These are phyloP conservation scores for Pichia gijzeniarum DNA, from an alignment of 805 yeast genomes.

Conservation along the genomic window DNA sequence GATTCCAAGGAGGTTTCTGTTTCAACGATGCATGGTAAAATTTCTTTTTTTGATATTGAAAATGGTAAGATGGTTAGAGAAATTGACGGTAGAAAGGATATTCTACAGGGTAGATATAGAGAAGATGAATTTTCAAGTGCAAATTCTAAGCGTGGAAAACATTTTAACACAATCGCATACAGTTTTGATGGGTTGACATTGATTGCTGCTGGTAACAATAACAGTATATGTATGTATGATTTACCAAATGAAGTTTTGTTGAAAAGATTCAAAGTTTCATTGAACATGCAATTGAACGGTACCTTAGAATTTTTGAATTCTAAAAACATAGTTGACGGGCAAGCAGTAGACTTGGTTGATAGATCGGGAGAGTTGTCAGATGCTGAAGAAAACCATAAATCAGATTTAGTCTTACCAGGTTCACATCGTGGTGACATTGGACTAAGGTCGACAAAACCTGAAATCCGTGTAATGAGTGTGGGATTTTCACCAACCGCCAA, in stretches of 20 bases:
- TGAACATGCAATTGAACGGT: constrained; percentile 88
- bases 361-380: constrained; percentile 82
- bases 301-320: constrained; percentile 76
- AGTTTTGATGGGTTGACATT: constrained; percentile 85
- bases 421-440: constrained; percentile 79
- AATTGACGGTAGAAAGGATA: constrained; percentile 82
- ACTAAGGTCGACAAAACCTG: constrained; percentile 69
- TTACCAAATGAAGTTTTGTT: constrained; percentile 80
- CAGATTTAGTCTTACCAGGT: constrained; percentile 78
- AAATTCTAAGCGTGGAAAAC: constrained; percentile 78
- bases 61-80: constrained; percentile 72
- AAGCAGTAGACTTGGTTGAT: constrained; percentile 76
- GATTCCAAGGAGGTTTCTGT: constrained; percentile 91
- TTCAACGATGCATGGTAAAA: constrained; percentile 81
- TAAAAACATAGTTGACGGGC: constrained; percentile 79
- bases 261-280: constrained; percentile 75
- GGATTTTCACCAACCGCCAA: constrained; percentile 85
- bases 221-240: constrained; percentile 87
- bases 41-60: constrained; percentile 77
- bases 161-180: constrained; percentile 73
- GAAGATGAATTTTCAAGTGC: constrained; percentile 78
- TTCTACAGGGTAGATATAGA: constrained; percentile 75
- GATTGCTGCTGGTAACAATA: constrained; percentile 91
- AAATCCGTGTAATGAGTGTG: constrained; percentile 70
- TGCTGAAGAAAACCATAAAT: constrained; percentile 50